These are phyloP conservation scores for Talaromyces sp. DNA, from an alignment of 2,329 filamentous ascomycete genomes.

Conservation along the genomic window DNA sequence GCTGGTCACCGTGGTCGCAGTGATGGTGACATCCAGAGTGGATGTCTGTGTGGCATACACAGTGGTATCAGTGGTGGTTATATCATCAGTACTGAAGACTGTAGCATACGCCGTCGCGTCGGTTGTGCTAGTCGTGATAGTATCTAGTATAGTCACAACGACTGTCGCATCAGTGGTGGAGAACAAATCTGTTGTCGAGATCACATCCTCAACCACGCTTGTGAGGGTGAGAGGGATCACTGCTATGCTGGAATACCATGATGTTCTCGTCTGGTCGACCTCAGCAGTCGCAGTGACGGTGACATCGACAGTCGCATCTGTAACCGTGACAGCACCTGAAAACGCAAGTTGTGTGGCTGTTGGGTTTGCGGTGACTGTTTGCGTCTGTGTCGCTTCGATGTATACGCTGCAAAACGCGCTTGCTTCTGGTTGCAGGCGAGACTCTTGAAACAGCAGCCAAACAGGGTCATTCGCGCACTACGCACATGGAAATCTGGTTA, in stretches of 20 bases:
- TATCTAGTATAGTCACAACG: background rate
- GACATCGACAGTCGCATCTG: too few relatives aligned
- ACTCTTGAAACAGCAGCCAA: background rate
- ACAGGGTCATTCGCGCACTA: background rate
- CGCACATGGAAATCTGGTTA: too few relatives aligned
- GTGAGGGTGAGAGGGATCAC: background rate
- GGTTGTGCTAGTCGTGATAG: background rate
- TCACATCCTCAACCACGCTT: background rate
- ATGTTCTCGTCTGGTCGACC: too few relatives aligned
- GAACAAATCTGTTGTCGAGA: too few relatives aligned
- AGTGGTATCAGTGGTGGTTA: background rate
- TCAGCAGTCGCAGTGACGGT: too few relatives aligned
- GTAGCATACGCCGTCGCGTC: background rate
- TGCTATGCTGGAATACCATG: too few relatives aligned
- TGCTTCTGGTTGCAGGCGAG: background rate
- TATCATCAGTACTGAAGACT: background rate
- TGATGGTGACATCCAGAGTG: background rate
- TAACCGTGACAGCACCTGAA: too few relatives aligned
- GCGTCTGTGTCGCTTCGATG: too few relatives aligned
- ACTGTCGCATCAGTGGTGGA: too few relatives aligned
- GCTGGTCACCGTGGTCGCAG: background rate
- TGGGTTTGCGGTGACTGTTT: too few relatives aligned
- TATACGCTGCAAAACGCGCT: background rate
- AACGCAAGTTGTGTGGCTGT: too few relatives aligned
- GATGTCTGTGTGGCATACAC: background rate